phyloP scores from a whole-genome alignment of 495 filamentous ascomycete genomes.

The Margaritispora aquatica region DNA sequence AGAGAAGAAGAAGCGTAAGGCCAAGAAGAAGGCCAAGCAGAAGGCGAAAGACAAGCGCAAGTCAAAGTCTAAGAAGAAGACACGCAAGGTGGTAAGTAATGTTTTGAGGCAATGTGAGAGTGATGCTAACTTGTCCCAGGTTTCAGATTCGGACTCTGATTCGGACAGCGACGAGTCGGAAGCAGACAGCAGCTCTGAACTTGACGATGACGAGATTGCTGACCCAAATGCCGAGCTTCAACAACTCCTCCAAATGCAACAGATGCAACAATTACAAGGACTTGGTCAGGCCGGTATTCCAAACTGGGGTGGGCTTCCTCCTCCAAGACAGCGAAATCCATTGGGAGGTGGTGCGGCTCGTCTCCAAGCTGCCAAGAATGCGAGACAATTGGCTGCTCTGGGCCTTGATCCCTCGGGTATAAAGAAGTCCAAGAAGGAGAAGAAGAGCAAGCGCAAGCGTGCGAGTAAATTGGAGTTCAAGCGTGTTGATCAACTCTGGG shows the following conservation, averaged over 20 bases:
- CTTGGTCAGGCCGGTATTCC: slow-evolving; percentile 8
- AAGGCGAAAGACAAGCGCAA: slow-evolving; percentile 26
- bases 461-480: slow-evolving; percentile 72
- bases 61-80: slow-evolving; percentile 23
- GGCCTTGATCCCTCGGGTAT: slow-evolving; percentile 20
- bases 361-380: slow-evolving; percentile 11
- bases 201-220: slow-evolving; percentile 11
- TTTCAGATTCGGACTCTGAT: slow-evolving; percentile 21
- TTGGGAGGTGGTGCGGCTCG: slow-evolving; percentile 15
- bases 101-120: neutral
- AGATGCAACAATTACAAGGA: slow-evolving; percentile 25
- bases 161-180: slow-evolving; percentile 32
- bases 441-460: slow-evolving; percentile 35
- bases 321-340: neutral
- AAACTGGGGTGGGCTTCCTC: neutral
- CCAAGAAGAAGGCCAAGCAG: slow-evolving; percentile 31
- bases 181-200: neutral
- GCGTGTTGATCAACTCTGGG: slow-evolving; percentile 81
- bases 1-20: slow-evolving; percentile 36
- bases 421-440: slow-evolving; percentile 25
- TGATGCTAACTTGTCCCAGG: slow-evolving; percentile 17
- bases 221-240: slow-evolving; percentile 11
- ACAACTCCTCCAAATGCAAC: slow-evolving; percentile 18
- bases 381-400: slow-evolving; percentile 17
- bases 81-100: slow-evolving; percentile 13